Percentiles rank a stretch among this genome's conserved stretches.
Evolutionary conservation across 352 stramenopile genomes (phyloP).

Genomic region (Phytopythium ostracodes): DNA sequence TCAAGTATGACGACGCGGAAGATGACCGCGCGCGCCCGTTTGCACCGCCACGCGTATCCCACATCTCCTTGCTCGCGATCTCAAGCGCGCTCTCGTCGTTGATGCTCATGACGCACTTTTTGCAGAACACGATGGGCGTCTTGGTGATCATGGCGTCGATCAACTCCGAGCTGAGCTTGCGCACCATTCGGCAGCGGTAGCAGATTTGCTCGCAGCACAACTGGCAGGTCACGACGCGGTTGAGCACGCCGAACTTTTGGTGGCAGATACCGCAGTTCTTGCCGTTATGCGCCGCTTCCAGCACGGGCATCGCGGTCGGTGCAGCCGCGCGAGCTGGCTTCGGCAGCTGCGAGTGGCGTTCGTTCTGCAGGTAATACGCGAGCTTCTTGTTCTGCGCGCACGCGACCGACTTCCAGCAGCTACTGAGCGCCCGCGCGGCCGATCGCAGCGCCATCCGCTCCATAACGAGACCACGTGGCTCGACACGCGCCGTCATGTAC

Average conservation of each 20-base stretch:
- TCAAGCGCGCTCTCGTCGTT: constrained; percentile 50
- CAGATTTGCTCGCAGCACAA: constrained; percentile 42
- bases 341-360: constrained; percentile 17
- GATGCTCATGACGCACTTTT: constrained; percentile 49
- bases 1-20: constrained; percentile 17
- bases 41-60: constrained; percentile 22
- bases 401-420: constrained; percentile 54
- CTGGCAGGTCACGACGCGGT: constrained; percentile 31
- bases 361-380: constrained; percentile 43
- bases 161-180: constrained; percentile 40
- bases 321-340: constrained; percentile 2
- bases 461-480: constrained; percentile 39
- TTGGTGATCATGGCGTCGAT: constrained; percentile 37
- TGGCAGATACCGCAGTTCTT: constrained; percentile 33
- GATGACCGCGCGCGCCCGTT: constrained; percentile 27
- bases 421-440: constrained; percentile 41
- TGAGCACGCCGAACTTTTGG: constrained; percentile 24
- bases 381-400: constrained; percentile 76
- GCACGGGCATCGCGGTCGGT: constrained; percentile 2
- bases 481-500: constrained; percentile 55
- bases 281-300: constrained; percentile 19
- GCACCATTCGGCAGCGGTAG: constrained; percentile 35
- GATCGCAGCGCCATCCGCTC: constrained; percentile 38
- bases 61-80: constrained; percentile 58
- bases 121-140: constrained; percentile 59